Evolutionary conservation across 371 early-diverging fungal genomes (phyloP), one percentile per base, ranked within the genome.

Genomic region (Actinomortierella wolfii): DNA sequence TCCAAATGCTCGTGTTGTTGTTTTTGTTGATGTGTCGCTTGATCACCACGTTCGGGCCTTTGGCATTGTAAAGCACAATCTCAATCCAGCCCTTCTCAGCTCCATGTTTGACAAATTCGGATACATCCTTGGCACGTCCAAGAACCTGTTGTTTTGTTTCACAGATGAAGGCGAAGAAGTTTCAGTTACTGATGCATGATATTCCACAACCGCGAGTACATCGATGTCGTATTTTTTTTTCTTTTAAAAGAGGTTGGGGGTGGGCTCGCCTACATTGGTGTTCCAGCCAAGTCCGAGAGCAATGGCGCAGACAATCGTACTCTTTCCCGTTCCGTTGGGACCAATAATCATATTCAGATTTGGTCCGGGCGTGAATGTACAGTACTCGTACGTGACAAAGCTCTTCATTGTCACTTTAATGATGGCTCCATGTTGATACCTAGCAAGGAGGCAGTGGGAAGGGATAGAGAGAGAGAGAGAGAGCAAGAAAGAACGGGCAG

Each of bases 281-380:
- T 86, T 81, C 8, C 98, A 97, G 25, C 95, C 98, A 14, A 99
- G 88, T 0, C 97, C 97, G 29, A 99, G 84, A 3, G 95, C 97
- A 39, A 99, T 91, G 0, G 99, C 99, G 76, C 96, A 96, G 0
- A 99, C 98, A 39, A 99, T 90, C 0, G 97, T 94, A 50, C 94
- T 94, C 79, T 99, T 99, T 53, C 99, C 99, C 0, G 99, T 97
- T 20, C 99, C 99, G 70, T 96, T 97, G 3, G 97, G 96, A 3
- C 95, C 97, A 45, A 97, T 92, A 43, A 98, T 93, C 97, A 98
- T 97, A 77, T 98, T 98, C 75, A 98, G 81, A 61, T 94, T 84
- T 0, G 97, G 96, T 0, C 97, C 97, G 1, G 97, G 97, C 11
- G 56, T 68, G 54, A 95, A 87, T 52, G 94, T 91, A 59, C 90